Evolutionary conservation across 352 stramenopile species (phyloP), one percentile per base, ranked within the genome.

Genomic region (Blastocystis sp.): DNA sequence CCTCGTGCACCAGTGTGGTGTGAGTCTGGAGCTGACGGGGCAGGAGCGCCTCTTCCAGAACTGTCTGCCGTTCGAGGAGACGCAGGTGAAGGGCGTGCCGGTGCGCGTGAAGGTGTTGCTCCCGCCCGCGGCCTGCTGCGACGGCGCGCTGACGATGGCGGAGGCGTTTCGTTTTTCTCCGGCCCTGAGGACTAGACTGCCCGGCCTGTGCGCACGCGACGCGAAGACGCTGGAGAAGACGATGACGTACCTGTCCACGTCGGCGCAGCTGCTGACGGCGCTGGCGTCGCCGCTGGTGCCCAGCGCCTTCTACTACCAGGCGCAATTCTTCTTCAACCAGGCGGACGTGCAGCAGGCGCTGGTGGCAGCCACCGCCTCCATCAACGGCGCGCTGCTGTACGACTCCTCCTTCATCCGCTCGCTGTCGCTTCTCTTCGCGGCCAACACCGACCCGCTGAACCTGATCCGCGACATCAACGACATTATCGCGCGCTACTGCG

Each of bases 391-490:
- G 10, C 34, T 57, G 21, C 54, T 59, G 2, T 84, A 68, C 45
- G 74, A 84, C 45, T 14, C 52, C 0, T 17, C 66, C 28, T 84
- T 69, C 34, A 62, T 84, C n/a, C 48, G 43, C 9, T 54, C 52
- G 2, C 38, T 84, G 19, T 54, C 48, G 4, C 28, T 68, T 38
- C 54, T 66, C 10, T 84, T 84, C 38, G 65, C 43, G 40, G 48
- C 74, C 19, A 59, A 59, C 24, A 54, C 65, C 48, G 74, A 84
- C 34, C 74, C 74, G n/a, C 38, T 84, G 19, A 45, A 45, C 28
- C 48, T 84, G 52, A 84, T 84, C 43, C 14, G 48, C 4, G 48
- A 84, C 38, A 84, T 84, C 42, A 84, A 84, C 54, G 74, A 84
- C 40, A 42, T 84, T 42, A 62, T 84, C 61, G 57, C 45, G 9